Evolutionary conservation across 2,329 filamentous ascomycete species (phyloP), one percentile per base, ranked within the genome.

Genomic region (Ramularia collo-cygni): DNA sequence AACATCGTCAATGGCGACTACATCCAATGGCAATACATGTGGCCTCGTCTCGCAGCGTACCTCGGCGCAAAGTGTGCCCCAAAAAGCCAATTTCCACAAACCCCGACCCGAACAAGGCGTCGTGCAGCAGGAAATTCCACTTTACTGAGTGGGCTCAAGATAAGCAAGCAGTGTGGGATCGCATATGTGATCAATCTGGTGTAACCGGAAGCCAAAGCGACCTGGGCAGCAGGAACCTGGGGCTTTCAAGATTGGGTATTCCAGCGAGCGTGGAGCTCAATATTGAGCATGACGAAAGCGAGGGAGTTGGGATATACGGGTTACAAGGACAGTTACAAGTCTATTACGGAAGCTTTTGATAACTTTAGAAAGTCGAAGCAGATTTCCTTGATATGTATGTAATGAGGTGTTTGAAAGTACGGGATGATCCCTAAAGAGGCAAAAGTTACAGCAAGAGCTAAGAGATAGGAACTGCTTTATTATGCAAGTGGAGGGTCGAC

Each of bases 251-350:
- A 60, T 5, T 67, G 70, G 47, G 62, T 65, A 2, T 51, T 72
- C 16, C 66, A 68, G 0, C 51, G 68, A 26, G 60, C 63, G 29
- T 70, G 61, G 40, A 60, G 64, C 48, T 33, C 65, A 4, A 62
- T 68, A 1, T 50, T 64, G 29, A 65, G 58, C 38, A 69, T 71
- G 63, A 69, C 58, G 35, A 72, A 71, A 52, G 69, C 69, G 4
- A 58, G 69, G 37, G 63, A 62, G 43, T 51, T 61, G 16, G 69
- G 70, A 0, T 73, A 64, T 63, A 64, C 54, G 1, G 68, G 65
- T 0, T 67, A 59, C 39, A 43, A 44, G n/a, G 63, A 53, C 59
- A 53, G 60, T 1, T 69, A 62, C 56, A 63, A 65, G 12, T 58
- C 57, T 9, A 52, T 68, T 24, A 54, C 57, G 17, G 53, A 56